phyloP scores from a whole-genome alignment of 164 flowering plant species.

The Vitis rupestris region DNA sequence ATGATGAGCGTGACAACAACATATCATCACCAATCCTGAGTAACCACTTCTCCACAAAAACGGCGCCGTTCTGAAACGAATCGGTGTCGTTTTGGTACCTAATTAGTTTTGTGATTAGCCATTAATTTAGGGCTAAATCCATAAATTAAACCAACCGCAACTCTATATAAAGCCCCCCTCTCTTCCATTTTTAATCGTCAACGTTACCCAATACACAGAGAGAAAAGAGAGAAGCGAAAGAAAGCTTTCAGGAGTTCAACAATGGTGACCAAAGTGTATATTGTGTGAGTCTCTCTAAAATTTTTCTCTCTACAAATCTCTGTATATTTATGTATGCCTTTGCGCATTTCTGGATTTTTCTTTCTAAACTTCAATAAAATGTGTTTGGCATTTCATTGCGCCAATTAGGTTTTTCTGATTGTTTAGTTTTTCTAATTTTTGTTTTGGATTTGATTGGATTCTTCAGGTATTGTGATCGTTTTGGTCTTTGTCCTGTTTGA shows the following conservation, averaged over 20 bases:
- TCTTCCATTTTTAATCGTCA: neutral
- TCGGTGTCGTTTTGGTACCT: too few species aligned
- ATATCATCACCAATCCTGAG: conserved; percentile 18
- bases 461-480: too few species aligned
- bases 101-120: neutral
- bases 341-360: neutral
- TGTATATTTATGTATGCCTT: neutral
- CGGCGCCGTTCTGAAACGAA: neutral
- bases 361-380: neutral
- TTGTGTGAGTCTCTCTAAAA: conserved; percentile 44
- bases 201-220: neutral
- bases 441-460: neutral
- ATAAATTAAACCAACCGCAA: neutral
- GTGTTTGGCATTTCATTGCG: neutral
- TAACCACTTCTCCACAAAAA: neutral
- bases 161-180: conserved; percentile 13
- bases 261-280: conserved; percentile 66
- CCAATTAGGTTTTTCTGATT: neutral
- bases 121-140: neutral
- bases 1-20: conserved; percentile 26
- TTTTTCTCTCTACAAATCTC: neutral
- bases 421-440: neutral
- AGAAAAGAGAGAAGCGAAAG: neutral
- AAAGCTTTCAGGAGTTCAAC: conserved; percentile 4
- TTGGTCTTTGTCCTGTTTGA: too few species aligned